A percentile compares a stretch with the other conserved stretches of the same genome.
Conservation (phyloP, 2,329 filamentous ascomycete genomes). For the Colletotrichum limetticola region DNA sequence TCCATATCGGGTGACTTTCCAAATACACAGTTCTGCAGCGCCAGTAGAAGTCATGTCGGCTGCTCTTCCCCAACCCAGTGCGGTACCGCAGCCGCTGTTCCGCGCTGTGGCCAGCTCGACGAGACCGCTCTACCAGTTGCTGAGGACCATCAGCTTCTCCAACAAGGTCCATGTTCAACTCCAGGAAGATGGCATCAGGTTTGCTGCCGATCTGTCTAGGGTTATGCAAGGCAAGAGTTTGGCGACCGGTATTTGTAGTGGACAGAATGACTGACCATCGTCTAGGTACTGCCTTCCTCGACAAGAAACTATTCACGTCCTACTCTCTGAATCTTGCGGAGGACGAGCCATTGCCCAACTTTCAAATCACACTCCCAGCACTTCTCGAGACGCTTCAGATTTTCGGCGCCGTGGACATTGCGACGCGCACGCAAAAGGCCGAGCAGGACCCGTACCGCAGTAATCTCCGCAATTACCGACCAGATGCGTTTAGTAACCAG, state of each 20-base stretch:
- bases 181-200: slow-evolving; percentile 84
- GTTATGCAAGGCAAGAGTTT: slow-evolving; percentile 85
- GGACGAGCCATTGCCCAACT: slow-evolving; percentile 67
- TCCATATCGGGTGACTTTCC: slow-evolving; percentile 19
- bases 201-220: slow-evolving; percentile 87
- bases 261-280: slow-evolving; percentile 1
- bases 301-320: slow-evolving; percentile 88
- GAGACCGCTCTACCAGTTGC: slow-evolving; percentile 75
- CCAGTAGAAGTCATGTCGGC: slow-evolving; percentile 37
- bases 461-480: slow-evolving; percentile 69
- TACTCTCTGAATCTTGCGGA: slow-evolving; percentile 74
- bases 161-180: slow-evolving; percentile 76
- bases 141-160: slow-evolving; percentile 69
- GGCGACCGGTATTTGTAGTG: slow-evolving; percentile 60
- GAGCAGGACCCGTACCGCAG: slow-evolving; percentile 71
- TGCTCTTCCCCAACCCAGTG: slow-evolving; percentile 37
- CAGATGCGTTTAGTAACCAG: slow-evolving; percentile 85
- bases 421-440: slow-evolving; percentile 65
- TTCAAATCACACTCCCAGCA: slow-evolving; percentile 87
- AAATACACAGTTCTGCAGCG: neutral
- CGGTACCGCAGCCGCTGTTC: slow-evolving; percentile 65
- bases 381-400: slow-evolving; percentile 96
- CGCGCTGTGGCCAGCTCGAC: slow-evolving; percentile 82
- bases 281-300: slow-evolving; percentile 73
- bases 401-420: slow-evolving; percentile 83